Base-by-base conservation (phyloP, 1,284 basidiomycete species). In the Naganishia sp. region DNA sequence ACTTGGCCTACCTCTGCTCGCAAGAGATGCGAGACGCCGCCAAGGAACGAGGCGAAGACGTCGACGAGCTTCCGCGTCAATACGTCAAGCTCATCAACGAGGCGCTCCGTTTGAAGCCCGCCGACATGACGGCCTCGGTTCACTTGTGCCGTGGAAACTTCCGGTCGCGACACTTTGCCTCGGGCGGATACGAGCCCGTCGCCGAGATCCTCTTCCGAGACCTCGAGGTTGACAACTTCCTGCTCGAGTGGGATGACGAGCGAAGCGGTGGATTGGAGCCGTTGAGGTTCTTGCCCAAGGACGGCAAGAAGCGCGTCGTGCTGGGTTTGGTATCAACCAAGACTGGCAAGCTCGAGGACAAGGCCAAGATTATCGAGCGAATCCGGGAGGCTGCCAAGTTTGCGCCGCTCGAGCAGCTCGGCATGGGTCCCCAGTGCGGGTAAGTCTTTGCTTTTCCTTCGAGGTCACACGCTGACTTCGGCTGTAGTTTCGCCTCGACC, bases 301-400 rank as follows among this genome's bases (percentile, higher is more conserved):
- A 50, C 63, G 73, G 46, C 49, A 72, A 47, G 68, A 90, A 89
- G 76, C 79, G 82, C 6, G 85, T 85, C 52, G 86, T 90, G 6
- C 81, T 92, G 17, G 89, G 90, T 13, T 80, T 90, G 35, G 82
- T 91, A 50, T 86, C 88, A 0, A 88, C 86, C 31, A 91, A 92
- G 78, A 83, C 85, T 69, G 80, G 86, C 9, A 52, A 86, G 82
- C 76, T 90, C 35, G 89, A 90, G 74, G 82, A 86, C 63, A 80
- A 84, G 56, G 82, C 82, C 49, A 79, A 82, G n/a, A 77, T 90
- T 53, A 83, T 84, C 72, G 75, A 77, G 56, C 85, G 87, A 47
- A 83, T 92, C 43, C 74, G 84, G 56, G 82, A 87, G 54, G 90
- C 89, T 4, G 88, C 86, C 11, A 80, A 83, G 53, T 74, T 17